Percentiles rank a stretch among this genome's conserved stretches.
Conservation (phyloP, 2,329 filamentous ascomycete genomes). For the Didymella arachidicola region DNA sequence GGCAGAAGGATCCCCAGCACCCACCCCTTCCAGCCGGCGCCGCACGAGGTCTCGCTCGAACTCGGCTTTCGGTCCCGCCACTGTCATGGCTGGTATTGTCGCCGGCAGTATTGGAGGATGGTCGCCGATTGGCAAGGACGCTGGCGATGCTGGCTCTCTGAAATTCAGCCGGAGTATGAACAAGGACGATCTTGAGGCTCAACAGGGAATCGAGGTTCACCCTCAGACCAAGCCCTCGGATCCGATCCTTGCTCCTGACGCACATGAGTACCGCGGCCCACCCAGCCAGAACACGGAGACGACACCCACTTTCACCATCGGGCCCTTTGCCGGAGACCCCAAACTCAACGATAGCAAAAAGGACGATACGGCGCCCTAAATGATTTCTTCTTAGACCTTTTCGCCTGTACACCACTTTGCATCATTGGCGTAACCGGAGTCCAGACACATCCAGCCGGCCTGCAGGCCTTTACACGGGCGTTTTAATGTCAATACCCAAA, state of each 20-base stretch:
- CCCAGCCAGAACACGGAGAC: constrained; percentile 56
- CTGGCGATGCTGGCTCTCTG: constrained; percentile 53
- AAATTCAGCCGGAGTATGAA: constrained; percentile 47
- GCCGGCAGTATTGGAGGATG: constrained; percentile 79
- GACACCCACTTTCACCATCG: constrained; percentile 54
- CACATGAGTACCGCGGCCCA: constrained; percentile 50
- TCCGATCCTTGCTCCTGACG: constrained; percentile 55
- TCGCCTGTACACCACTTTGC: constrained; percentile 6
- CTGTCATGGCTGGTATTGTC: constrained; percentile 84
- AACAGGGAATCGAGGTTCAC: constrained; percentile 57
- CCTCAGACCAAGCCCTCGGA: constrained; percentile 59
- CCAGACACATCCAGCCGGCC: neutral
- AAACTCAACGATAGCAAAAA: constrained; percentile 34
- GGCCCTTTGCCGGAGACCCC: constrained; percentile 54
- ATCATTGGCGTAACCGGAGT: constrained; percentile 13
- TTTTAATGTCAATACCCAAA: constrained; percentile 21
- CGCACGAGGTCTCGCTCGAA: constrained; percentile 73
- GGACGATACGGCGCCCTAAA: constrained; percentile 15
- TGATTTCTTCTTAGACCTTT: neutral
- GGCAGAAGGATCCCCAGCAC: constrained; percentile 53
- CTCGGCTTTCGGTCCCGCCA: constrained; percentile 76
- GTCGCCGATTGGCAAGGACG: constrained; percentile 70
- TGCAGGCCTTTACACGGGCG: constrained; percentile 2
- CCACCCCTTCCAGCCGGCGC: constrained; percentile 63
- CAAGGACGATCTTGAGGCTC: constrained; percentile 53